A percentile compares a stretch with the other conserved stretches of the same genome.
Evolutionary conservation across 345 rosid species (phyloP).

Genomic region (Eucalyptus guilfoylei): DNA sequence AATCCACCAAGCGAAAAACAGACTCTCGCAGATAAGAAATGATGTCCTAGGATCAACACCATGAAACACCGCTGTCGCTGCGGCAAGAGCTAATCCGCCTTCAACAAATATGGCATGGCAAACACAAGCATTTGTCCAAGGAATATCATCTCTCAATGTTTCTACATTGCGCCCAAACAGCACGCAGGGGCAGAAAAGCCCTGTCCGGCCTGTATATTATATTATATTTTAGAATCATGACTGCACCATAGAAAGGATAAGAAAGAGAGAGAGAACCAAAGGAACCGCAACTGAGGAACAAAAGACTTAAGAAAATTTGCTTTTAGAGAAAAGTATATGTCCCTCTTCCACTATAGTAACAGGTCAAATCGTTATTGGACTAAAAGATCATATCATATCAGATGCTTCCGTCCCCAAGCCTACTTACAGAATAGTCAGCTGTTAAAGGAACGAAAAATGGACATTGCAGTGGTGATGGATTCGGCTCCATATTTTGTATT

Average conservation of each 20-base stretch:
- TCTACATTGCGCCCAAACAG: slow-evolving; percentile 74
- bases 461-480: background rate
- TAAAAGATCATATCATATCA: background rate
- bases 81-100: slow-evolving; percentile 78
- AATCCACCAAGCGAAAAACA: slow-evolving; percentile 85
- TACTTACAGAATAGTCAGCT: background rate
- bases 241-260: background rate
- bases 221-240: background rate
- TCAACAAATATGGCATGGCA: slow-evolving; percentile 81
- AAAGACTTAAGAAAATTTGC: background rate
- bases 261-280: background rate
- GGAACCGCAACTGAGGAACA: background rate
- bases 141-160: slow-evolving; percentile 51
- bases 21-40: slow-evolving; percentile 59
- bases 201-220: slow-evolving; percentile 51
- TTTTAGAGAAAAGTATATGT: background rate
- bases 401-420: background rate
- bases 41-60: slow-evolving; percentile 81
- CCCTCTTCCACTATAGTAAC: background rate
- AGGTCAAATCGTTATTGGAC: background rate
- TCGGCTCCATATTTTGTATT: background rate
- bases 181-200: slow-evolving; percentile 74
- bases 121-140: slow-evolving; percentile 71
- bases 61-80: slow-evolving; percentile 45
- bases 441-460: background rate